These are phyloP conservation scores for Haemoproteus tartakovskyi DNA, from an alignment of 169 alveolate genomes.

Conservation along the genomic window DNA sequence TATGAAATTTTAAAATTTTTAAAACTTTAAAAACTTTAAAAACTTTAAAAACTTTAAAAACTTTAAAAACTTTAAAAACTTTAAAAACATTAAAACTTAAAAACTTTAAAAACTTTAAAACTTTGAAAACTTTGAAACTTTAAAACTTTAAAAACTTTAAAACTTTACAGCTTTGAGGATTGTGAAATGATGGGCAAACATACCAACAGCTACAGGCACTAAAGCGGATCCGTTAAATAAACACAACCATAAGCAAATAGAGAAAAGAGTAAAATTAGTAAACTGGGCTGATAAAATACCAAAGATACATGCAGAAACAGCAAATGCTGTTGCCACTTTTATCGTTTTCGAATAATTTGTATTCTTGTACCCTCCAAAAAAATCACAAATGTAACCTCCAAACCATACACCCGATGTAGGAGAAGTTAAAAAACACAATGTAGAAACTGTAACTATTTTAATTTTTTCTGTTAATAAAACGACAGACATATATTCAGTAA, in stretches of 20 bases:
- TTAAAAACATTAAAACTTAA: too few relatives aligned
- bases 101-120: too few relatives aligned
- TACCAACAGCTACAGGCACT: slow-evolving; percentile 81
- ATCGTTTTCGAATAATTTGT: slow-evolving; percentile 75
- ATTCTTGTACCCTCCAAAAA: slow-evolving; percentile 79
- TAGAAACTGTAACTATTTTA: slow-evolving; percentile 75
- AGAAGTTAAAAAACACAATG: slow-evolving; percentile 79
- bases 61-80: too few relatives aligned
- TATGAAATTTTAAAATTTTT: too few relatives aligned
- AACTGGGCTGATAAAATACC: slow-evolving; percentile 72
- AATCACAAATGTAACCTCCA: slow-evolving; percentile 84
- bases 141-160: too few relatives aligned
- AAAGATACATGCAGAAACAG: slow-evolving; percentile 71
- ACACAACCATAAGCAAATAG: slow-evolving; percentile 76
- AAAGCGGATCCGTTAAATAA: slow-evolving; percentile 81
- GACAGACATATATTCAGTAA: slow-evolving; percentile 80
- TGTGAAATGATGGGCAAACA: too few relatives aligned
- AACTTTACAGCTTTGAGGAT: too few relatives aligned
- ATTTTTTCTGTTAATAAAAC: slow-evolving; percentile 75
- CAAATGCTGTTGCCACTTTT: slow-evolving; percentile 79
- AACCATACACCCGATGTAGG: slow-evolving; percentile 84
- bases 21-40: too few relatives aligned
- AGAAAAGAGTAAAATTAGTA: slow-evolving; percentile 65
- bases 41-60: too few relatives aligned
- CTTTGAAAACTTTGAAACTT: too few relatives aligned